Evolutionary conservation across 176 grass and related monocot genomes (phyloP).

Genomic region (Hsuehochloa calcarea): DNA sequence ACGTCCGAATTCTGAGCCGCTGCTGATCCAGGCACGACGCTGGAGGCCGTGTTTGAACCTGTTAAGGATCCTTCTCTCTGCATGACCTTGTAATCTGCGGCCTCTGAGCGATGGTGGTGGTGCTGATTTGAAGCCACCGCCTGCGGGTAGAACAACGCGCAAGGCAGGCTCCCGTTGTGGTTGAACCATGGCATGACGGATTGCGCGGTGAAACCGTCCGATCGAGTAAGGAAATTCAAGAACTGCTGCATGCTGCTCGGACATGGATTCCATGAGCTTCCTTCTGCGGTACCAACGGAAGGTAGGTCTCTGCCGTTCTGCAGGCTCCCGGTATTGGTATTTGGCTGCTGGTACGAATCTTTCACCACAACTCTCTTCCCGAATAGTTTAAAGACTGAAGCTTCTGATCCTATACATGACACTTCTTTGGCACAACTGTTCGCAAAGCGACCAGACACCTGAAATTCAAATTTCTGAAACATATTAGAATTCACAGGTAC

Average conservation of each 20-base stretch:
- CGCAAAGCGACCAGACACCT: slow-evolving; percentile 12
- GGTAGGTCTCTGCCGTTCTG: background rate
- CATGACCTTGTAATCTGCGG: background rate
- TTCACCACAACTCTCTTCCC: slow-evolving; percentile 55
- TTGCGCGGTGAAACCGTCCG: slow-evolving; percentile 28
- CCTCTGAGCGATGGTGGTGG: slow-evolving; percentile 22
- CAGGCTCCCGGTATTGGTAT: background rate
- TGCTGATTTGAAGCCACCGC: slow-evolving; percentile 5
- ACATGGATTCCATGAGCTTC: slow-evolving; percentile 46
- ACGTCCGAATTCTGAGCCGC: slow-evolving; percentile 27
- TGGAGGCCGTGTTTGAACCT: slow-evolving; percentile 54
- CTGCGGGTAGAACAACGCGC: slow-evolving; percentile 44
- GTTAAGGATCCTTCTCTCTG: slow-evolving; percentile 66
- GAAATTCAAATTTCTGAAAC: slow-evolving; percentile 22
- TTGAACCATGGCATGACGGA: slow-evolving; percentile 33
- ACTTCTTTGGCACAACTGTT: slow-evolving; percentile 29
- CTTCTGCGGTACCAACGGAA: background rate
- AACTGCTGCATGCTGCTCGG: slow-evolving; percentile 41
- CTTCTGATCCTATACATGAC: slow-evolving; percentile 33
- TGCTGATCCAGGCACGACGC: background rate
- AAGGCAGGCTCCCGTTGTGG: slow-evolving; percentile 43
- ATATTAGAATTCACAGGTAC: background rate
- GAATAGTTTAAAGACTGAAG: slow-evolving; percentile 62
- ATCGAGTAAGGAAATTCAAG: slow-evolving; percentile 41
- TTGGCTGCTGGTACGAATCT: slow-evolving; percentile 6